Percentiles rank a stretch among this genome's conserved stretches.
phyloP scores from a whole-genome alignment of 2,329 filamentous ascomycete genomes.

The Pseudogymnoascus sp. region DNA sequence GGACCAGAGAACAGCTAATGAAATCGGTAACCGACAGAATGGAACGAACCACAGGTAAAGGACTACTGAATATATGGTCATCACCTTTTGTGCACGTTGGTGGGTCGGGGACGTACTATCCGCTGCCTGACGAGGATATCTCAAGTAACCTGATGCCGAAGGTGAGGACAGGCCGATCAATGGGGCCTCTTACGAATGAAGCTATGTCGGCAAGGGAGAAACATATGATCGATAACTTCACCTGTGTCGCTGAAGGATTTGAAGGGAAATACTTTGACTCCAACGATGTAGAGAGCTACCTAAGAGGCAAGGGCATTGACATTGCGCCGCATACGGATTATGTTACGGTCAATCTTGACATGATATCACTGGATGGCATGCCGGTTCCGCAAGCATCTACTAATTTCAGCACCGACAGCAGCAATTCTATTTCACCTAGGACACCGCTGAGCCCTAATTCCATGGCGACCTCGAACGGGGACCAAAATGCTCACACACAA shows the following conservation, averaged over 20 bases:
- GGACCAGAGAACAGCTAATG: constrained; percentile 38
- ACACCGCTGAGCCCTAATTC: neutral
- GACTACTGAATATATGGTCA: constrained; percentile 50
- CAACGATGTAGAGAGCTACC: constrained; percentile 68
- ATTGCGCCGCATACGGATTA: constrained; percentile 56
- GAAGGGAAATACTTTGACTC: constrained; percentile 71
- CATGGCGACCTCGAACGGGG: neutral
- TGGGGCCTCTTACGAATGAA: constrained; percentile 41
- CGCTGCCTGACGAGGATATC: constrained; percentile 23
- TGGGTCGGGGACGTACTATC: constrained; percentile 60
- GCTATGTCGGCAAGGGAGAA: constrained; percentile 36
- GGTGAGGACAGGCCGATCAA: constrained; percentile 32
- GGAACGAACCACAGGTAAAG: constrained; percentile 18
- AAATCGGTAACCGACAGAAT: constrained; percentile 31
- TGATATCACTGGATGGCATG: constrained; percentile 19
- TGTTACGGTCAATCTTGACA: constrained; percentile 50
- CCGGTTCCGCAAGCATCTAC: neutral
- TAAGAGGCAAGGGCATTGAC: constrained; percentile 54
- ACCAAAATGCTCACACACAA: neutral
- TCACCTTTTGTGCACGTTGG: constrained; percentile 60
- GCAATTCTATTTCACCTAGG: neutral
- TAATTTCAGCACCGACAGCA: neutral
- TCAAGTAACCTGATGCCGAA: constrained; percentile 23
- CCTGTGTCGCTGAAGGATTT: constrained; percentile 51
- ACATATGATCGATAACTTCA: constrained; percentile 40